These are phyloP conservation scores for Fusarium nisikadoi DNA, from an alignment of 2,329 filamentous ascomycete genomes.

Conservation along the genomic window DNA sequence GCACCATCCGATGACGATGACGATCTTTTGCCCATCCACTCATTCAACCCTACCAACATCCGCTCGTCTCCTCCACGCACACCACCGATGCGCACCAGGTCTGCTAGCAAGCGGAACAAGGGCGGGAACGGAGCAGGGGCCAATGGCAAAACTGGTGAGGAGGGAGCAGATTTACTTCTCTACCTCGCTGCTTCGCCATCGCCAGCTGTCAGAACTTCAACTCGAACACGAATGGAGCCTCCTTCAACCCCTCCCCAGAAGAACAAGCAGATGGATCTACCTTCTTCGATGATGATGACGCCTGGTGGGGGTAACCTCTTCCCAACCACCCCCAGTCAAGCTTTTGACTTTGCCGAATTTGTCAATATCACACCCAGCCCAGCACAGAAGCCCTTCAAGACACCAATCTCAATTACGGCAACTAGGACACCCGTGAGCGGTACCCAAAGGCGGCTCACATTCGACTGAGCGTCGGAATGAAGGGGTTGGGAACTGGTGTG, in stretches of 20 bases:
- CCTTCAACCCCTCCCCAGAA: slow-evolving; percentile 82
- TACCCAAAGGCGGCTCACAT: slow-evolving; percentile 81
- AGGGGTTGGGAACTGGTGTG: slow-evolving; percentile 7
- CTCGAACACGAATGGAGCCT: slow-evolving; percentile 66
- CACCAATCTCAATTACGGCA: slow-evolving; percentile 68
- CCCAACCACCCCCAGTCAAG: slow-evolving; percentile 81
- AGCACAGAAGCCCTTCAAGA: slow-evolving; percentile 89
- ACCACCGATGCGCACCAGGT: slow-evolving; percentile 73
- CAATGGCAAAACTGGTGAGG: slow-evolving; percentile 72
- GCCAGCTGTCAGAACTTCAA: slow-evolving; percentile 71
- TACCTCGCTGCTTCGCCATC: slow-evolving; percentile 94
- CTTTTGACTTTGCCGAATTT: slow-evolving; percentile 95
- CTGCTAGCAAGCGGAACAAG: slow-evolving; percentile 59
- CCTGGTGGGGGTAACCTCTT: slow-evolving; percentile 76
- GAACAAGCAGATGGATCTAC: slow-evolving; percentile 73
- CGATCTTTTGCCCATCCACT: slow-evolving; percentile 79
- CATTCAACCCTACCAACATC: slow-evolving; percentile 72
- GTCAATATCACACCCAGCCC: slow-evolving; percentile 97
- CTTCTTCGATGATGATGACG: slow-evolving; percentile 90
- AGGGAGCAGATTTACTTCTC: slow-evolving; percentile 82
- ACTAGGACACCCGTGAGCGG: slow-evolving; percentile 70
- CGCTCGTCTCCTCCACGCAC: slow-evolving; percentile 87
- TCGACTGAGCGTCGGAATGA: slow-evolving; percentile 70
- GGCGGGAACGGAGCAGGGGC: slow-evolving; percentile 55
- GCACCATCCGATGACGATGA: slow-evolving; percentile 83